phyloP scores from a whole-genome alignment of 208 protist species.

The Endotrypanum monterogeii region DNA sequence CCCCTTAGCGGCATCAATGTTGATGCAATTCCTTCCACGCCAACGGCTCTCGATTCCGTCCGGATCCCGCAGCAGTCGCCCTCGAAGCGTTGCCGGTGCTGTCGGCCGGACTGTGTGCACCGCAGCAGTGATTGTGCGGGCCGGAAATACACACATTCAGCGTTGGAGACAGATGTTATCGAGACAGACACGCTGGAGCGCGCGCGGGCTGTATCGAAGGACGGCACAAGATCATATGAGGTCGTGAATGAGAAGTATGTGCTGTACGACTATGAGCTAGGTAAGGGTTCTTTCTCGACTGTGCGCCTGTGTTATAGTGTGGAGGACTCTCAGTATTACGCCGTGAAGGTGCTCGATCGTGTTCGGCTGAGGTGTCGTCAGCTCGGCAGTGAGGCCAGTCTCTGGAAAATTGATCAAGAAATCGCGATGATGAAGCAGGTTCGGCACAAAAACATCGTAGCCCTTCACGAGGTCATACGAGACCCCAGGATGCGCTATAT shows the following conservation, averaged over 20 bases:
- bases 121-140: not conserved
- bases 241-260: constrained; percentile 76
- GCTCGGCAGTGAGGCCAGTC: constrained; percentile 32
- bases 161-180: constrained; percentile 12
- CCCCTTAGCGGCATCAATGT: constrained; percentile 13
- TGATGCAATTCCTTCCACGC: constrained; percentile 22
- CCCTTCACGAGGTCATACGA: constrained; percentile 93
- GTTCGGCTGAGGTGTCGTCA: constrained; percentile 36
- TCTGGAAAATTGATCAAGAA: constrained; percentile 64
- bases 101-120: not conserved
- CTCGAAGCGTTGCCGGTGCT: not conserved
- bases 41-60: constrained; percentile 5
- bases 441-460: constrained; percentile 90
- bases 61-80: not conserved
- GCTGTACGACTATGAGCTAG: constrained; percentile 55
- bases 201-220: not conserved
- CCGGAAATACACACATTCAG: not conserved
- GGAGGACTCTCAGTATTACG: constrained; percentile 49
- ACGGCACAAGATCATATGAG: constrained; percentile 25
- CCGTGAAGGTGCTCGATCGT: constrained; percentile 61
- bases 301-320: constrained; percentile 66
- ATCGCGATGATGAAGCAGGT: constrained; percentile 94
- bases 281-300: constrained; percentile 61
- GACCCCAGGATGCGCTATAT: constrained; percentile 82
- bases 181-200: constrained; percentile 22